Percentiles rank a stretch among this genome's conserved stretches.
phyloP scores from a whole-genome alignment of 257 asterid genomes.

The Gentiana macrophylla region DNA sequence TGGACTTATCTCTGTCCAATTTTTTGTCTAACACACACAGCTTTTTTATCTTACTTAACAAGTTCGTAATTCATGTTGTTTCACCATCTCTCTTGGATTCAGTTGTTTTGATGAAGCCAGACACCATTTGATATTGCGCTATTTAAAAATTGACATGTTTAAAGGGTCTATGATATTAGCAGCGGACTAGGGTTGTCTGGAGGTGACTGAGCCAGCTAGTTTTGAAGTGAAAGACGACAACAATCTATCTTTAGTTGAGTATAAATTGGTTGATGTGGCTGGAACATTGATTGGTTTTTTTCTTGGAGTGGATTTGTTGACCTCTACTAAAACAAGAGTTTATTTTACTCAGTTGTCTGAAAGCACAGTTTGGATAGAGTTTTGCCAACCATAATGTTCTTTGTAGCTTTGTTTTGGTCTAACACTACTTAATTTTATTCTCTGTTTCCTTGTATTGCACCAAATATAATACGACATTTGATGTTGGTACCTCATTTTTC shows the following conservation, averaged over 20 bases:
- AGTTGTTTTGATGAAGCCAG: conserved; percentile 34
- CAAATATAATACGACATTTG: no score
- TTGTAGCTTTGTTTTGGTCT: no score
- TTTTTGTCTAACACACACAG: no score
- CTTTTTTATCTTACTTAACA: no score
- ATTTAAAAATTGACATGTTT: conserved; percentile 36
- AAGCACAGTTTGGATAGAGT: neutral
- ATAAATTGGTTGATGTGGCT: conserved; percentile 29
- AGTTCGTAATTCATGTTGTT: neutral
- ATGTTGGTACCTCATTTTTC: no score
- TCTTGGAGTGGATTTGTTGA: no score
- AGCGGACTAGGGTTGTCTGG: conserved; percentile 37
- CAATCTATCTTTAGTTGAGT: conserved; percentile 29
- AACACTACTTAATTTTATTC: no score
- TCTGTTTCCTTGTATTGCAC: no score
- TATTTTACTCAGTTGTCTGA: conserved; percentile 5
- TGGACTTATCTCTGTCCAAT: no score
- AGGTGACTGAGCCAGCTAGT: conserved; percentile 29
- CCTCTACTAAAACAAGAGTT: neutral
- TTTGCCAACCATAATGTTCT: no score
- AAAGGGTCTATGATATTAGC: conserved; percentile 38
- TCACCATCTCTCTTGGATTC: neutral
- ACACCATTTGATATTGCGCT: conserved; percentile 23
- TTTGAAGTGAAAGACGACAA: conserved; percentile 26
- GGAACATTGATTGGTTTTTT: conserved; percentile 8